Percentiles rank a stretch among this genome's conserved stretches.
Conservation (phyloP, 805 yeast genomes). For the Yamadazyma phyllophila region DNA sequence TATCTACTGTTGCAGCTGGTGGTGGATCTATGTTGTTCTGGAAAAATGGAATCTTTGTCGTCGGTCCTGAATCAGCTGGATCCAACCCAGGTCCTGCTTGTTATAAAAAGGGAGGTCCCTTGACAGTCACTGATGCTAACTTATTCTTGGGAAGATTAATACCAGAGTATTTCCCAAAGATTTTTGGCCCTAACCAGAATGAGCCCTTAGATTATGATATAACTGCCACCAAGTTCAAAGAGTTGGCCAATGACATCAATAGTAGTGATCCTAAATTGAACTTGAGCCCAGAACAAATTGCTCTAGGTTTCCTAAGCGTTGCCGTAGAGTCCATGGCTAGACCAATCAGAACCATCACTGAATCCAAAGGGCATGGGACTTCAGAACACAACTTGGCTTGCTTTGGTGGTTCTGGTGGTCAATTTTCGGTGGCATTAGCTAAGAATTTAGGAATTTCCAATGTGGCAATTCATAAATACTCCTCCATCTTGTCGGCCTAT, state of each 20-base stretch:
- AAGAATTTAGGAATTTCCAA: slow-evolving; percentile 26
- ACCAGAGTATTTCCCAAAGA: slow-evolving; percentile 38
- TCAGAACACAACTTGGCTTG: slow-evolving; percentile 31
- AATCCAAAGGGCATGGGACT: slow-evolving; percentile 31
- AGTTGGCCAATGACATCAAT: slow-evolving; percentile 48
- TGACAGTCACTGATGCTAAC: slow-evolving; percentile 41
- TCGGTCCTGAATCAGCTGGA: slow-evolving; percentile 42
- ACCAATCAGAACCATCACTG: slow-evolving; percentile 35
- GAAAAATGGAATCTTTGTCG: slow-evolving; percentile 39
- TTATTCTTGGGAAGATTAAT: slow-evolving; percentile 32
- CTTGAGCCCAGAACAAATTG: slow-evolving; percentile 31
- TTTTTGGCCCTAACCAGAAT: slow-evolving; percentile 37
- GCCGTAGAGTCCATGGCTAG: slow-evolving; percentile 36
- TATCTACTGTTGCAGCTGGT: slow-evolving; percentile 48
- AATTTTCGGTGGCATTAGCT: slow-evolving; percentile 28
- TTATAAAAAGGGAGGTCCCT: slow-evolving; percentile 39
- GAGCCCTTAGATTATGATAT: slow-evolving; percentile 30
- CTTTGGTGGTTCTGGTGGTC: slow-evolving; percentile 41
- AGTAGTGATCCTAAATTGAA: slow-evolving; percentile 20
- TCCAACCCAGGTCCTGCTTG: slow-evolving; percentile 43
- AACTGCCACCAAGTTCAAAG: slow-evolving; percentile 51
- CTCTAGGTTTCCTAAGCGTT: slow-evolving; percentile 32
- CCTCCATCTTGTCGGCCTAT: slow-evolving; percentile 33
- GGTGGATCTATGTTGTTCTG: slow-evolving; percentile 42
- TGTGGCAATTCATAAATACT: slow-evolving; percentile 34